A percentile compares a stretch with the other conserved stretches of the same genome.
phyloP scores from a whole-genome alignment of 139 green algal genomes.

The Yamagishiella unicocca region DNA sequence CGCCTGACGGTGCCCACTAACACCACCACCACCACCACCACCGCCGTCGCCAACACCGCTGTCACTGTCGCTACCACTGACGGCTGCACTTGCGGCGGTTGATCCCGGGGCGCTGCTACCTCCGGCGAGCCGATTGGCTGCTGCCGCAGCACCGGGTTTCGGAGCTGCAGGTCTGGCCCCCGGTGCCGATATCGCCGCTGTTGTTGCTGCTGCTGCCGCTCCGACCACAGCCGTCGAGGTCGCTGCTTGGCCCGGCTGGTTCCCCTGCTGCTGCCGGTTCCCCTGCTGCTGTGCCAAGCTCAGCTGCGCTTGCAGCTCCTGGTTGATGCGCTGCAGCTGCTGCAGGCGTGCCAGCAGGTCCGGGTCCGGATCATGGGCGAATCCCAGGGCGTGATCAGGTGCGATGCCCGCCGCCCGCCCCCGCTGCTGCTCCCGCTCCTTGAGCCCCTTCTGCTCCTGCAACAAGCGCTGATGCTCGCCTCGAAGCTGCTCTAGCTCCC shows the following conservation, averaged over 20 bases:
- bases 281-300: not conserved
- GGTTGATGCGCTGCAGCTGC: not conserved
- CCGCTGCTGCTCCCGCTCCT: not conserved
- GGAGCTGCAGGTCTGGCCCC: too few relatives aligned
- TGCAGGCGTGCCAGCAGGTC: not conserved
- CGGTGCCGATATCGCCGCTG: too few relatives aligned
- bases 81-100: not conserved
- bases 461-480: not conserved
- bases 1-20: not conserved
- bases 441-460: not conserved
- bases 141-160: not conserved
- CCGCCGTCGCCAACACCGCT: not conserved
- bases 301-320: slow-evolving; percentile 28
- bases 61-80: not conserved
- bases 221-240: not conserved
- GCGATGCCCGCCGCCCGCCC: not conserved
- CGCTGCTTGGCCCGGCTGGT: not conserved
- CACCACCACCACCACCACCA: not conserved
- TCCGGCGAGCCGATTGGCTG: not conserved
- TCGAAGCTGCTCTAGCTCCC: not conserved
- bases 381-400: not conserved
- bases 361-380: not conserved
- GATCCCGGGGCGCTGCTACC: not conserved
- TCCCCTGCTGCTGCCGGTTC: not conserved
- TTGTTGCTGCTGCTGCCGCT: not conserved